phyloP scores from a whole-genome alignment of 2,329 filamentous ascomycete genomes.

The Phyllosticta citriasiana region DNA sequence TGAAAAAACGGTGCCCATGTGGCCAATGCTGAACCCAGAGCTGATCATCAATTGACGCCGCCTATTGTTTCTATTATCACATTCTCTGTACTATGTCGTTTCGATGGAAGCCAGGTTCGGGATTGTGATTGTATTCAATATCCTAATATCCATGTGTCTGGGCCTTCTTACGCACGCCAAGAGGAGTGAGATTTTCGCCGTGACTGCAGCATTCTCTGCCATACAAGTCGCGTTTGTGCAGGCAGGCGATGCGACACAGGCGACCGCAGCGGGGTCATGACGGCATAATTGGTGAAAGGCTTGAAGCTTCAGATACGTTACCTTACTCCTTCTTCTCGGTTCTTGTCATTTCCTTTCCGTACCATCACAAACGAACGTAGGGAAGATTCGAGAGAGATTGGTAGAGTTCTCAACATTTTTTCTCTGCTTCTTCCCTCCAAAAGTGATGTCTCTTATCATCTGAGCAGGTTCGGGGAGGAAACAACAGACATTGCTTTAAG shows the following conservation, averaged over 20 bases:
- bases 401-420: too few species aligned
- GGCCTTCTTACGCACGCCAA: neutral
- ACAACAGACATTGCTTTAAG: too few species aligned
- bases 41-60: too few species aligned
- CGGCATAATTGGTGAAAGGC: neutral
- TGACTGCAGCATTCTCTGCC: neutral
- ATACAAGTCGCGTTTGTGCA: constrained; percentile 5
- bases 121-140: neutral
- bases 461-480: too few species aligned
- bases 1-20: too few species aligned
- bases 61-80: neutral
- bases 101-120: neutral
- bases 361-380: neutral
- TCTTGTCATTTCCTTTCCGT: neutral
- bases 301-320: neutral
- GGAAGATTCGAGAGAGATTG: too few species aligned
- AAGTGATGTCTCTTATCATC: too few species aligned
- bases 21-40: too few species aligned
- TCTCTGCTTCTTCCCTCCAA: too few species aligned
- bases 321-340: neutral
- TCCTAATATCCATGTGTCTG: neutral
- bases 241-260: neutral
- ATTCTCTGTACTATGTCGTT: neutral
- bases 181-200: neutral
- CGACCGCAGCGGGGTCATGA: neutral